Conservation (phyloP, 352 stramenopile genomes). For the Phytophthora cajani region DNA sequence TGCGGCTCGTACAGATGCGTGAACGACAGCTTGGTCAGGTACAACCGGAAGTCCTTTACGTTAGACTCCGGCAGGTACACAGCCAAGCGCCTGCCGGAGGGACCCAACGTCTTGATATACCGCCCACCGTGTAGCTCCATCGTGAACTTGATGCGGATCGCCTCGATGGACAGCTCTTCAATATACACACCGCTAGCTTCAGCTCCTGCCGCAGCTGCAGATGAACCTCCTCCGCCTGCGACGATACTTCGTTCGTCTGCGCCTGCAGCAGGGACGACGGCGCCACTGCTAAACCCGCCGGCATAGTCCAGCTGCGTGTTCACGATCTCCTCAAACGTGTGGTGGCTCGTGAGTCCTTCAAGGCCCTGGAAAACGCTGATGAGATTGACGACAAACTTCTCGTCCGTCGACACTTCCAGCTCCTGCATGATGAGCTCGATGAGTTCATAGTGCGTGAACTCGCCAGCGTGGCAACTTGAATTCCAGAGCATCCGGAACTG, state of each 20-base stretch:
- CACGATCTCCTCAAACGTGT: slow-evolving; percentile 85
- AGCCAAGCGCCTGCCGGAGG: slow-evolving; percentile 71
- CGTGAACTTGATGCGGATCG: slow-evolving; percentile 85
- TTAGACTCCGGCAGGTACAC: slow-evolving; percentile 90
- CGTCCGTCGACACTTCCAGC: slow-evolving; percentile 88
- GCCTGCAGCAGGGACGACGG: slow-evolving; percentile 27
- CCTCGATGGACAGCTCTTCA: slow-evolving; percentile 86
- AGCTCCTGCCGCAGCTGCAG: slow-evolving; percentile 20
- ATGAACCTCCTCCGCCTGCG: slow-evolving; percentile 18
- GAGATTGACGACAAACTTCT: slow-evolving; percentile 91
- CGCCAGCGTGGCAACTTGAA: slow-evolving; percentile 71
- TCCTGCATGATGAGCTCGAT: slow-evolving; percentile 90
- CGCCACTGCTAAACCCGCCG: slow-evolving; percentile 22
- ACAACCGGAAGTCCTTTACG: slow-evolving; percentile 88
- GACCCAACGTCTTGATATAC: slow-evolving; percentile 86
- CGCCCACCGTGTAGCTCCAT: slow-evolving; percentile 88
- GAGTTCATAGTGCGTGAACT: slow-evolving; percentile 87
- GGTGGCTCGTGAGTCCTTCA: slow-evolving; percentile 70
- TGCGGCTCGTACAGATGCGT: slow-evolving; percentile 86
- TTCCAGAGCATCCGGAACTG: slow-evolving; percentile 91
- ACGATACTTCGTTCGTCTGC: slow-evolving; percentile 32
- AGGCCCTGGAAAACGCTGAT: slow-evolving; percentile 91
- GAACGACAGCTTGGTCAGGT: slow-evolving; percentile 85
- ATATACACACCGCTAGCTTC: slow-evolving; percentile 83
- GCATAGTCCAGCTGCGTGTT: slow-evolving; percentile 79